Evolutionary conservation across 257 asterid genomes (phyloP), one percentile per base, ranked within the genome.

Genomic region (Nicotiana tomentosiformis): DNA sequence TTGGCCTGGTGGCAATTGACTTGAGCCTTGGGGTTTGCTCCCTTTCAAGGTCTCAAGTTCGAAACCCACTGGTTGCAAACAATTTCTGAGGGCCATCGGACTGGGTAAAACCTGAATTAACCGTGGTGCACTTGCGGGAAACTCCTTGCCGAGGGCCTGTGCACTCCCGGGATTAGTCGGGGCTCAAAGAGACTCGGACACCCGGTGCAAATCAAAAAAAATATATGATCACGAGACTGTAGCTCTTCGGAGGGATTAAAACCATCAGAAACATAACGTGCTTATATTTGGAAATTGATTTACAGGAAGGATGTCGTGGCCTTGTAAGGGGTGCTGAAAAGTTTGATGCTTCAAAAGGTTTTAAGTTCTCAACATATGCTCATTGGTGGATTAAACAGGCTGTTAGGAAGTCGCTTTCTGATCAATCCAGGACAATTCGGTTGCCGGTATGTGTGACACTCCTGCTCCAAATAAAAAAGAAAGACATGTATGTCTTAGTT

Each of bases 321-420:
- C 97, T 95, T 12, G 92, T 92, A 79, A 90, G 97, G 84, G 97
- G 98, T 86, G 90, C 93, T 5, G 98, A 95, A 88, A 95, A 95
- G 88, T 95, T 93, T 62, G 98, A 95, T 85, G 97, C 98, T 66
- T 68, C 97, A 7, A 93, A 90, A 88, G 99, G 99, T 83, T 95
- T 93, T 87, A 95, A 93, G 80, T 95, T 95, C 91, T 95, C 98
- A 61, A 95, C 99, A 68, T 95, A 95, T 81, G 99, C 99, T 81
- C 98, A 93, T 87, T 95, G 99, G 99, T 95, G 99, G 99, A 95
- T 95, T 76, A 93, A 91, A 82, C 98, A 95, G 87, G 85, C 90
- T 2, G 85, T 88, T 49, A 78, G 87, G 32, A 85, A 86, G 81
- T 81, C 86, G n/a, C 90, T 88, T 72, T 85, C 90, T 82, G 87